phyloP scores from a whole-genome alignment of 2,329 filamentous ascomycete species.

The Ophiostoma fasciatum region DNA sequence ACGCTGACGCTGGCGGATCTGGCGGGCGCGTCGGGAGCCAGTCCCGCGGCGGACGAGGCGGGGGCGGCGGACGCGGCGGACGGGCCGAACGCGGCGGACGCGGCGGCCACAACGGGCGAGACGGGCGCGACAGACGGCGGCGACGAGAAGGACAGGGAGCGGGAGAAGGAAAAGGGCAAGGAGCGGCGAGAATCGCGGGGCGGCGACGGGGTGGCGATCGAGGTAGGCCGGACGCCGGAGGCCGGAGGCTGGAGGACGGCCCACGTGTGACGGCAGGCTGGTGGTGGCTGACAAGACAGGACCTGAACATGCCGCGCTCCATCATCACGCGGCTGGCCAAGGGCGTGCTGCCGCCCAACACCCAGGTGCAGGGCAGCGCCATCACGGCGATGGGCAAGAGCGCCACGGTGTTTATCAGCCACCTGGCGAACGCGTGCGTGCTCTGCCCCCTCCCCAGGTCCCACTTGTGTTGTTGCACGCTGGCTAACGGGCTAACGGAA shows the following conservation, averaged over 20 bases:
- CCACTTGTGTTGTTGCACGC: too few relatives aligned
- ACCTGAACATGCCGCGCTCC: slow-evolving; percentile 64
- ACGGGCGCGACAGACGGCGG: neutral
- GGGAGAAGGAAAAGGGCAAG: slow-evolving; percentile 14
- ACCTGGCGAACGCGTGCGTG: slow-evolving; percentile 58
- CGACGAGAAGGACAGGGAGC: slow-evolving; percentile 18
- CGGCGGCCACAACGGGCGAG: neutral
- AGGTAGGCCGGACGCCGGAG: too few relatives aligned
- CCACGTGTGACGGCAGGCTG: too few relatives aligned
- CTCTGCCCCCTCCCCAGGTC: too few relatives aligned
- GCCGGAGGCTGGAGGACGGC: too few relatives aligned
- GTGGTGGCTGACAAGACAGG: slow-evolving; percentile 27
- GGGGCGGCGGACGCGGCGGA: slow-evolving; percentile 13
- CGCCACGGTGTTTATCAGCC: slow-evolving; percentile 72
- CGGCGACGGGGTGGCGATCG: slow-evolving; percentile 32
- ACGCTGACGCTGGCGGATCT: slow-evolving; percentile 11
- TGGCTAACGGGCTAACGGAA: neutral
- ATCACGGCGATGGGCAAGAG: slow-evolving; percentile 67
- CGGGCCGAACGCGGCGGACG: neutral
- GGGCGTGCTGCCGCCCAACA: slow-evolving; percentile 64
- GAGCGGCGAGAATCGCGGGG: slow-evolving; percentile 11
- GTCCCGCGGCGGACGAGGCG: too few relatives aligned
- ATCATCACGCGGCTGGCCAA: slow-evolving; percentile 70
- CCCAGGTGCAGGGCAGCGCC: slow-evolving; percentile 71
- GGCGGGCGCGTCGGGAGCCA: slow-evolving; percentile 12